Evolutionary conservation across 2,329 filamentous ascomycete species (phyloP), one percentile per base, ranked within the genome.

Genomic region (Nigrospora sphaerica): DNA sequence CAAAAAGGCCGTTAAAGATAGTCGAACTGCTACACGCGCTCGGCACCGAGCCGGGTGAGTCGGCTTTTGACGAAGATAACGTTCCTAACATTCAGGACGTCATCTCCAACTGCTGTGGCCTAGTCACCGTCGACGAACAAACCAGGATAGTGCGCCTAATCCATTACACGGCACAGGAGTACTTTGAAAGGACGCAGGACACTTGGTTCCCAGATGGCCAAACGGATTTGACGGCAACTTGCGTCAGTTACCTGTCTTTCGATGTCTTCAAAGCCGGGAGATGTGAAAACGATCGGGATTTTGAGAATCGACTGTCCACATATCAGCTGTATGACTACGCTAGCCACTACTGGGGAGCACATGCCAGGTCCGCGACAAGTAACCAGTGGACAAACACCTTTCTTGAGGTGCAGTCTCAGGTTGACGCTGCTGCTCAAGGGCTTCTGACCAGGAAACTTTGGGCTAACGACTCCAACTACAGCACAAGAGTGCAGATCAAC

Each of bases 161-260:
- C 3, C 71, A 76, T 49, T 69, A 71, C 45, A 74, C 72, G 0
- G 60, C 70, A 1, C 66, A 73, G 38, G 63, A 73, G 35, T 76
- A 71, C 51, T 64, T 75, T 37, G 57, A 67, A 16, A 40, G 48
- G 12, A 64, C 51, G 1, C 39, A 46, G 12, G 32, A 9, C 0
- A 18, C 39, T 5, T 67, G 62, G 56, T 63, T 73, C 44, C 58
- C 57, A 0, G 19, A 56, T 32, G 60, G 59, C 0, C 47, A 68
- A 10, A 12, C 2, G 0, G 19, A 61, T 3, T 59, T 72, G 11
- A 44, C 56, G 1, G 44, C 34, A 6, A 54, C 47, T 5, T 73
- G 67, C 48, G 32, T 65, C 5, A 61, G 59, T 1, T 71, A 71
- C 42, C 54, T 72, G 4, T 66, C 59, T 11, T 65, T 66, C 19